Evolutionary conservation across 1,139 yeast genomes (phyloP).

Genomic region (Geotrichum histeridarum): DNA sequence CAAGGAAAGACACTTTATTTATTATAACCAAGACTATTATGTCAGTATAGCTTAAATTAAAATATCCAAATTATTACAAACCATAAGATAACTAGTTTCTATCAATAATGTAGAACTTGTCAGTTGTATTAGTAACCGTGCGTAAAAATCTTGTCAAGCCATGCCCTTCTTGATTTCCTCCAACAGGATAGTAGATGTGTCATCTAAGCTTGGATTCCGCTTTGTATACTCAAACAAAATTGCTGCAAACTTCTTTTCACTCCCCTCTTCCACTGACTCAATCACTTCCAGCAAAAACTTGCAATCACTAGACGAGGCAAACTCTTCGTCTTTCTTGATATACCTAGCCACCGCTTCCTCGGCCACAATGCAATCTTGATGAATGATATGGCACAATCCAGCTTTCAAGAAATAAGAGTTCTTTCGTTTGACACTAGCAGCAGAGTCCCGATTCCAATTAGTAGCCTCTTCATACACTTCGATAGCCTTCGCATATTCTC

Average conservation of each 20-base stretch:
- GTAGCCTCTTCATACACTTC: slow-evolving; percentile 73
- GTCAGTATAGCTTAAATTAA: too few relatives aligned
- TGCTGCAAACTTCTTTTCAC: slow-evolving; percentile 61
- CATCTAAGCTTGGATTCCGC: too few relatives aligned
- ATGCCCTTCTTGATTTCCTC: too few relatives aligned
- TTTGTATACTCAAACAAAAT: too few relatives aligned
- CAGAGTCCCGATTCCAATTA: slow-evolving; percentile 61
- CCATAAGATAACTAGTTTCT: too few relatives aligned
- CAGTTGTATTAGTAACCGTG: too few relatives aligned
- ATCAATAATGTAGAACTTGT: too few relatives aligned
- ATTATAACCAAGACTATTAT: too few relatives aligned
- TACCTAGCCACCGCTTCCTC: slow-evolving; percentile 63
- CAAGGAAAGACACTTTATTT: too few relatives aligned
- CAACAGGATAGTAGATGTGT: too few relatives aligned
- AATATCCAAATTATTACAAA: too few relatives aligned
- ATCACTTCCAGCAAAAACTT: slow-evolving; percentile 57
- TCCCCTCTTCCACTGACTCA: slow-evolving; percentile 72
- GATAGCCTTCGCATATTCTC: slow-evolving; percentile 69
- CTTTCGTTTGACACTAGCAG: slow-evolving; percentile 77
- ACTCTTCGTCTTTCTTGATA: slow-evolving; percentile 67
- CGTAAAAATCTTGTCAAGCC: too few relatives aligned
- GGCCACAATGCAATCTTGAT: slow-evolving; percentile 76
- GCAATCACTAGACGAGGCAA: slow-evolving; percentile 72
- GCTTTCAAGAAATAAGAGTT: slow-evolving; percentile 87
- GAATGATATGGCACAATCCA: slow-evolving; percentile 76